Percentiles rank a stretch among this genome's conserved stretches.
Evolutionary conservation across 192 early-diverging fungal species (phyloP).

Genomic region (Coemansia guatemalensis): DNA sequence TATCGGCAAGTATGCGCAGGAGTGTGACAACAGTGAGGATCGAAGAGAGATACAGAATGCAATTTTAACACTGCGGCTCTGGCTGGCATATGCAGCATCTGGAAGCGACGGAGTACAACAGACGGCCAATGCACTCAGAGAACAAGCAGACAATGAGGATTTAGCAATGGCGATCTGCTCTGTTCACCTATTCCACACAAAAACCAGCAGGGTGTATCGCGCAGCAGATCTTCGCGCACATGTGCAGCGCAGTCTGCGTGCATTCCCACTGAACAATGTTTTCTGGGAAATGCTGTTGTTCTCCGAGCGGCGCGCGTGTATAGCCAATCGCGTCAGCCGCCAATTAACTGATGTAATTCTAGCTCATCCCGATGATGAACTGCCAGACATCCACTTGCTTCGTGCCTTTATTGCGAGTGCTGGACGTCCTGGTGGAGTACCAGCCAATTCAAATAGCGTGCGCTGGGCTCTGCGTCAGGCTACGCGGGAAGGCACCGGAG

Average conservation of each 20-base stretch:
- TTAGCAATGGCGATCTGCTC: conserved; percentile 23
- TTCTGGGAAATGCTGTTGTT: conserved; percentile 35
- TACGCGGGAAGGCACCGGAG: conserved; percentile 8
- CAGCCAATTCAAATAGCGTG: neutral
- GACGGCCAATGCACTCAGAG: neutral
- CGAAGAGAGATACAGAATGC: conserved; percentile 11
- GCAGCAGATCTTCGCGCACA: conserved; percentile 24
- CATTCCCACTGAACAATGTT: conserved; percentile 19
- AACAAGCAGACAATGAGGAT: neutral
- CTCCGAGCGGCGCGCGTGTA: conserved; percentile 11
- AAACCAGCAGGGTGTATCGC: conserved; percentile 15
- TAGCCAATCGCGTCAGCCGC: conserved; percentile 9
- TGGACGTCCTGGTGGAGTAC: neutral
- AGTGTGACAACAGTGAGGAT: no score
- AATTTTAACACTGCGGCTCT: conserved; percentile 9
- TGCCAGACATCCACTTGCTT: neutral
- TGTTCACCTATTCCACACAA: conserved; percentile 25
- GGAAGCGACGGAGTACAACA: neutral
- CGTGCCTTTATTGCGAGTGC: neutral
- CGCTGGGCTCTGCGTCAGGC: conserved; percentile 10
- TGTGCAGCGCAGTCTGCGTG: conserved; percentile 9
- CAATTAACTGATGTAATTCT: neutral
- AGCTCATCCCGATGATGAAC: conserved; percentile 5
- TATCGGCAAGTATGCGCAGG: neutral
- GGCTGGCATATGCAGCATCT: conserved; percentile 23